Evolutionary conservation across 1,284 basidiomycete genomes (phyloP).

Genomic region (Laetiporus sulphureus): DNA sequence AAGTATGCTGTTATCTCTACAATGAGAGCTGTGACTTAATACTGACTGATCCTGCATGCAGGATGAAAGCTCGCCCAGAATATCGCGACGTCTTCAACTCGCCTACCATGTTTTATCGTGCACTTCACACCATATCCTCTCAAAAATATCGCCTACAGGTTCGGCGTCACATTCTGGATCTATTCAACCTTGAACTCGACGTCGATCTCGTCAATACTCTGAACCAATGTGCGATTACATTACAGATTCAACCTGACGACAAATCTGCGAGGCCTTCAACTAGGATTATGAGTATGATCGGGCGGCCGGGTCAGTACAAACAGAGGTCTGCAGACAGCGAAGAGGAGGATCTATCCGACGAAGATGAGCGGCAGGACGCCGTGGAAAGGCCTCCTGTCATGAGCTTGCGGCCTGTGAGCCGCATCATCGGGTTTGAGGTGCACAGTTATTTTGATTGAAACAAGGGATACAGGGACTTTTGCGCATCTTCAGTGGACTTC

Average conservation of each 20-base stretch:
- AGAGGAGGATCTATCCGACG: slow-evolving; percentile 49
- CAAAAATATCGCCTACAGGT: slow-evolving; percentile 89
- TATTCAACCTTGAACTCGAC: slow-evolving; percentile 82
- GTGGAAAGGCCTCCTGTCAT: slow-evolving; percentile 46
- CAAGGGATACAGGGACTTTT: not conserved
- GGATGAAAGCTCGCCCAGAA: slow-evolving; percentile 78
- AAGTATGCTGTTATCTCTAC: slow-evolving; percentile 43
- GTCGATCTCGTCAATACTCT: slow-evolving; percentile 48
- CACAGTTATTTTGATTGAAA: slow-evolving; percentile 5
- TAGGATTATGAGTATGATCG: slow-evolving; percentile 53
- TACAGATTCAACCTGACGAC: slow-evolving; percentile 9
- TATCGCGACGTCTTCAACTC: slow-evolving; percentile 75
- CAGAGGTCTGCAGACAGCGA: slow-evolving; percentile 53
- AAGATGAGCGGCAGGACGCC: slow-evolving; percentile 34
- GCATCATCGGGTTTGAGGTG: slow-evolving; percentile 51
- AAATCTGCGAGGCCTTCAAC: slow-evolving; percentile 2
- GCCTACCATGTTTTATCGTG: slow-evolving; percentile 75
- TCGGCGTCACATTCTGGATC: slow-evolving; percentile 85
- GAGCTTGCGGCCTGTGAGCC: slow-evolving; percentile 50
- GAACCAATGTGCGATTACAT: slow-evolving; percentile 34
- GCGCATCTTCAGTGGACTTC: not conserved
- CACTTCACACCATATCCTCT: slow-evolving; percentile 78
- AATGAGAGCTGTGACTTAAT: not conserved
- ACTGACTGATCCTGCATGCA: slow-evolving; percentile 22
- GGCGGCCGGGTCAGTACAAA: slow-evolving; percentile 35